A percentile compares a stretch with the other conserved stretches of the same genome.
phyloP scores from a whole-genome alignment of 257 asterid species.

The Fraxinus excelsior region DNA sequence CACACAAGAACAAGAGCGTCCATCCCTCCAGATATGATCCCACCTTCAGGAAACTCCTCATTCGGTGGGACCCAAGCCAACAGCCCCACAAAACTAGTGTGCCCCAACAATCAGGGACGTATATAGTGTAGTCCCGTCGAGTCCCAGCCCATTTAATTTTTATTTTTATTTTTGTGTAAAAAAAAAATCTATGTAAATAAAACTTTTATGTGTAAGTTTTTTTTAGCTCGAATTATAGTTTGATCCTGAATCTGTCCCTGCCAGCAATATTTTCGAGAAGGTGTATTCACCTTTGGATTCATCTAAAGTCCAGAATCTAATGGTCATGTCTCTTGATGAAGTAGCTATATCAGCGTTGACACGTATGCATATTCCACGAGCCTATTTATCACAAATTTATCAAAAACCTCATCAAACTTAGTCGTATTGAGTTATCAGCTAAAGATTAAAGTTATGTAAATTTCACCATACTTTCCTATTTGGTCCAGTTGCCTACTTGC shows the following conservation, averaged over 20 bases:
- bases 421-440: conserved; percentile 10
- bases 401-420: conserved; percentile 10
- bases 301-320: conserved; percentile 79
- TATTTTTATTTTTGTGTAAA: too few species aligned
- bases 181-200: too few species aligned
- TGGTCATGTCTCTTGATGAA: conserved; percentile 85
- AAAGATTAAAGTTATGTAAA: not conserved
- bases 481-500: conserved; percentile 8
- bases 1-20: conserved; percentile 69
- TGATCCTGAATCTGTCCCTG: too few species aligned
- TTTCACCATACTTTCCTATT: not conserved
- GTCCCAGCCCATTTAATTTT: too few species aligned
- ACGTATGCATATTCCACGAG: conserved; percentile 91
- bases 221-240: too few species aligned
- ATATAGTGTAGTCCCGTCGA: too few species aligned
- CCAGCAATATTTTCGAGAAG: conserved; percentile 69
- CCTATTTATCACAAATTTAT: conserved; percentile 40
- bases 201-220: too few species aligned
- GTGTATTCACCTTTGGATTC: conserved; percentile 54
- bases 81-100: conserved; percentile 96
- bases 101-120: conserved; percentile 17
- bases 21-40: conserved; percentile 76
- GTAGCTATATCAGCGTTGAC: conserved; percentile 84
- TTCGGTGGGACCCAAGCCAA: conserved; percentile 78
- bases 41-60: conserved; percentile 89